Conservation (phyloP, 192 early-diverging fungal genomes). For the Physocladia obscura region DNA sequence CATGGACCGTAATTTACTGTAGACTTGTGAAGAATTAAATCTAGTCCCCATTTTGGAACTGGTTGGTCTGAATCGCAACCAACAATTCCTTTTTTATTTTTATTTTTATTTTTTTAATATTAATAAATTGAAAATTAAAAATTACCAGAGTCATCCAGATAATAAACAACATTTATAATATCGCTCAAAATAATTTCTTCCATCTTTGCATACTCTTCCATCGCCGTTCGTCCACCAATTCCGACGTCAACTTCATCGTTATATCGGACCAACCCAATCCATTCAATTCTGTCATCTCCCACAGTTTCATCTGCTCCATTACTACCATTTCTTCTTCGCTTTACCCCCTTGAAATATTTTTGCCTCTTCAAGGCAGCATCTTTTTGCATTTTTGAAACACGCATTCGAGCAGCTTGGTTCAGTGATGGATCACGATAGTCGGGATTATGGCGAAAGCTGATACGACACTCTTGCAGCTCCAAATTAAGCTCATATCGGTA, state of each 20-base stretch:
- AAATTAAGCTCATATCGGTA: slow-evolving; percentile 60
- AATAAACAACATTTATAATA: slow-evolving; percentile 59
- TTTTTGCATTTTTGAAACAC: slow-evolving; percentile 13
- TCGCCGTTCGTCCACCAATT: background rate
- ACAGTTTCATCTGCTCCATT: background rate
- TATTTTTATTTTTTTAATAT: too few species aligned
- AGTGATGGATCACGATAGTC: slow-evolving; percentile 61
- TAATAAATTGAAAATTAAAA: background rate
- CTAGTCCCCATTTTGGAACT: slow-evolving; percentile 72
- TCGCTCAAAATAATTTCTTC: slow-evolving; percentile 59
- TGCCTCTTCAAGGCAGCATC: background rate
- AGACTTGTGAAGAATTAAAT: slow-evolving; percentile 57
- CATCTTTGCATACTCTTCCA: slow-evolving; percentile 68
- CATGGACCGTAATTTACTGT: slow-evolving; percentile 77
- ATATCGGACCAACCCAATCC: slow-evolving; percentile 66
- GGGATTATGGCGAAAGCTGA: slow-evolving; percentile 58
- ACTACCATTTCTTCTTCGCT: slow-evolving; percentile 28
- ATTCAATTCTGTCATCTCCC: slow-evolving; percentile 28
- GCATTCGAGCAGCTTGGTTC: slow-evolving; percentile 44
- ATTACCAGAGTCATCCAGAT: slow-evolving; percentile 65
- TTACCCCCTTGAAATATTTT: slow-evolving; percentile 13
- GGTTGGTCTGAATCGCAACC: slow-evolving; percentile 2
- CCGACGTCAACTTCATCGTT: slow-evolving; percentile 37
- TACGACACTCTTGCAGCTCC: slow-evolving; percentile 50
- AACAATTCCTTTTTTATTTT: slow-evolving; percentile 16